These are phyloP conservation scores for Malus domestica DNA, from an alignment of 306 rosid species.

Conservation along the genomic window DNA sequence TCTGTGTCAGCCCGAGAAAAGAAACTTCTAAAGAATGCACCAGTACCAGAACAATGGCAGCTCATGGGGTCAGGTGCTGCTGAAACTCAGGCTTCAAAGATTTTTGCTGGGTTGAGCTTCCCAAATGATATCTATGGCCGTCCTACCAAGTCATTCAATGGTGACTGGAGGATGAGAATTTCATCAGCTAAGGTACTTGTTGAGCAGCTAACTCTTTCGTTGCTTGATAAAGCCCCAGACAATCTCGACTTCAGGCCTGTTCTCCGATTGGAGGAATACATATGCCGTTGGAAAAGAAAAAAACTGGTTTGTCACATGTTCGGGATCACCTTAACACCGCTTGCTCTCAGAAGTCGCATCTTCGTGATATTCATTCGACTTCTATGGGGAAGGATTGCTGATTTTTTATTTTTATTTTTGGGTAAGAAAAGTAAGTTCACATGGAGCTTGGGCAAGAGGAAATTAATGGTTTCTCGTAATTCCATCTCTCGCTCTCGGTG, in stretches of 20 bases:
- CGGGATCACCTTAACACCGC: slow-evolving; percentile 64
- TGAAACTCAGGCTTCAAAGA: slow-evolving; percentile 70
- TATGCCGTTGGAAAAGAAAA: slow-evolving; percentile 60
- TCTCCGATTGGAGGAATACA: slow-evolving; percentile 72
- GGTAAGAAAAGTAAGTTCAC: no score
- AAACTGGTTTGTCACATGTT: slow-evolving; percentile 61
- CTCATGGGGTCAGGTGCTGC: slow-evolving; percentile 67
- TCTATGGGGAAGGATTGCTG: slow-evolving; percentile 61
- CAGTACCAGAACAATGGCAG: slow-evolving; percentile 67
- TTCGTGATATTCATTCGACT: slow-evolving; percentile 62
- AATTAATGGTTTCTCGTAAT: no score
- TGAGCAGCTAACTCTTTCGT: slow-evolving; percentile 58
- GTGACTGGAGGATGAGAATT: slow-evolving; percentile 72
- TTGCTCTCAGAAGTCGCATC: slow-evolving; percentile 56
- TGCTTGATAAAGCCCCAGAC: slow-evolving; percentile 61
- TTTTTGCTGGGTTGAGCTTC: slow-evolving; percentile 75
- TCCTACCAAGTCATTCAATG: slow-evolving; percentile 62
- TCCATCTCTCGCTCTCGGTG: no score
- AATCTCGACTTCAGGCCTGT: slow-evolving; percentile 73
- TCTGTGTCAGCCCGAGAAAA: slow-evolving; percentile 49
- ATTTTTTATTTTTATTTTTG: no score
- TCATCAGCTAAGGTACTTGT: slow-evolving; percentile 67
- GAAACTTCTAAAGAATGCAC: slow-evolving; percentile 44
- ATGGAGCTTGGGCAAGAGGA: no score
- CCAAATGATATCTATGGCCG: slow-evolving; percentile 64